These are phyloP conservation scores for Pichia cabralensis DNA, from an alignment of 805 yeast genomes.

Conservation along the genomic window DNA sequence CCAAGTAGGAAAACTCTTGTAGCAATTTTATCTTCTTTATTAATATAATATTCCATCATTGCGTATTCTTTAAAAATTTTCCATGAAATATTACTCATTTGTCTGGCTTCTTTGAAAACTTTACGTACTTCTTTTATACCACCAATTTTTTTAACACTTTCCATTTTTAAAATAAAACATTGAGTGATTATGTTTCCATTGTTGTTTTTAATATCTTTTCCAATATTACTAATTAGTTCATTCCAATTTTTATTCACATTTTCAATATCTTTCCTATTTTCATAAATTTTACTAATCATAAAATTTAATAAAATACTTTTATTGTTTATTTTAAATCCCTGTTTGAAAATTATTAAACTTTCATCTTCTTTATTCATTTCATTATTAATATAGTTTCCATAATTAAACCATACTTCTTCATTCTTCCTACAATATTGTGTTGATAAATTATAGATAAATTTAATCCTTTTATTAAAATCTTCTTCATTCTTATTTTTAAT, in stretches of 20 bases:
- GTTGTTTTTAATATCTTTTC: constrained; percentile 9
- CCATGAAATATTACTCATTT: constrained; percentile 51
- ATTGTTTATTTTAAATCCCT: constrained; percentile 58
- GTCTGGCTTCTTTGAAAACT: constrained; percentile 62
- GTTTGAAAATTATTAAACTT: constrained; percentile 35
- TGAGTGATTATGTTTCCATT: constrained; percentile 35
- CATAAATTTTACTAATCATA: constrained; percentile 61
- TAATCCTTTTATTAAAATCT: constrained; percentile 44
- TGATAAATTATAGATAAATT: constrained; percentile 66
- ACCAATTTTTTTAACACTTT: constrained; percentile 49
- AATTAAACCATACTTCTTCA: constrained; percentile 73
- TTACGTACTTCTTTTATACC: constrained; percentile 50
- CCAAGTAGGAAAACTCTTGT: constrained; percentile 73
- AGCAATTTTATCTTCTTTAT: constrained; percentile 60
- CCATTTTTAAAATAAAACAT: constrained; percentile 62
- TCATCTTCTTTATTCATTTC: constrained; percentile 11
- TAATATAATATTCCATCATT: constrained; percentile 62
- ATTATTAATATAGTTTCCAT: constrained; percentile 19
- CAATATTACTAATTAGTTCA: constrained; percentile 35
- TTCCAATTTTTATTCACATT: constrained; percentile 43
- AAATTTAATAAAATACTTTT: constrained; percentile 56
- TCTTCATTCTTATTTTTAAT: constrained; percentile 35
- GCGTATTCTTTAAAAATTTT: constrained; percentile 80
- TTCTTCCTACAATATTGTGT: constrained; percentile 49
- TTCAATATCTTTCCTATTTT: constrained; percentile 41